These are phyloP conservation scores for Lipomyces yamanashiensis DNA, from an alignment of 805 yeast genomes.

Conservation along the genomic window DNA sequence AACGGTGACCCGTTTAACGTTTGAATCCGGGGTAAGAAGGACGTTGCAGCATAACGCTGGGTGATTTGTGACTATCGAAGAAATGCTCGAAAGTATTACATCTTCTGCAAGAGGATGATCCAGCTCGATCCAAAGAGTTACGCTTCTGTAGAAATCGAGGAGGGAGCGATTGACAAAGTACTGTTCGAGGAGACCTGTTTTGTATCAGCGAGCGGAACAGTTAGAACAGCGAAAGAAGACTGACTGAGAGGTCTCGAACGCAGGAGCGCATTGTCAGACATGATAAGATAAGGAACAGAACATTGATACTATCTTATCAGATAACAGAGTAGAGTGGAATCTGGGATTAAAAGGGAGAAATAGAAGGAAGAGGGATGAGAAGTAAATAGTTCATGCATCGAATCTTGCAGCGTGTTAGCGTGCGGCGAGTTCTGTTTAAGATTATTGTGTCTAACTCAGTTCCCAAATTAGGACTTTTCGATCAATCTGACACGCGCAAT, in stretches of 20 bases:
- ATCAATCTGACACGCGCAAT: too few relatives aligned
- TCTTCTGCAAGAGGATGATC: background rate
- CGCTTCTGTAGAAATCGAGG: slow-evolving; percentile 10
- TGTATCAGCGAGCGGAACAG: background rate
- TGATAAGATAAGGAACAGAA: too few relatives aligned
- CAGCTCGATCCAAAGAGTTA: slow-evolving; percentile 14
- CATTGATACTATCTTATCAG: background rate
- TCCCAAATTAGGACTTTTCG: background rate
- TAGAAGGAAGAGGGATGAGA: too few relatives aligned
- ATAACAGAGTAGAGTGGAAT: background rate
- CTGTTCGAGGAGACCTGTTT: slow-evolving; percentile 23
- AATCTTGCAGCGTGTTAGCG: background rate
- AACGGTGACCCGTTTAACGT: background rate
- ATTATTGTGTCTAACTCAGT: background rate
- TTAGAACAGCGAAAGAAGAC: background rate
- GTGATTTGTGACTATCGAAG: background rate
- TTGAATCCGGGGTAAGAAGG: background rate
- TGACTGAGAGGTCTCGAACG: slow-evolving; percentile 1
- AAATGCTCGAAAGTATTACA: background rate
- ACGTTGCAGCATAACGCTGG: slow-evolving; percentile 17
- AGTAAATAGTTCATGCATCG: too few relatives aligned
- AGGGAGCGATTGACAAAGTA: slow-evolving; percentile 14
- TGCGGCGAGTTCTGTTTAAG: background rate
- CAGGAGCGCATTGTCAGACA: too few relatives aligned
- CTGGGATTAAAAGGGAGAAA: too few relatives aligned